Conservation (phyloP, 441 rosid species). For the Syzygium malaccense region DNA sequence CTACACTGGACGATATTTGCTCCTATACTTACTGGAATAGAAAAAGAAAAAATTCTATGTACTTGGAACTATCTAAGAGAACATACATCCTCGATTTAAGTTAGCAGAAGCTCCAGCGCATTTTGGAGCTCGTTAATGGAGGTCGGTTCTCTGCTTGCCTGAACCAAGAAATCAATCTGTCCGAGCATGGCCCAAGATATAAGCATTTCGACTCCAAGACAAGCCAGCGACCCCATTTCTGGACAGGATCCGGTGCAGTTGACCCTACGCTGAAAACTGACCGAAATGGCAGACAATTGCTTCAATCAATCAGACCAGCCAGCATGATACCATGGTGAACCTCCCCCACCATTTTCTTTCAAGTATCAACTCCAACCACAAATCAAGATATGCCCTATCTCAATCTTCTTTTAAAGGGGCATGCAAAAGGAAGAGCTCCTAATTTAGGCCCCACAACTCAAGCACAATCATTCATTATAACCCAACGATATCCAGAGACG, state of each 20-base stretch:
- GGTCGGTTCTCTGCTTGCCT: background rate
- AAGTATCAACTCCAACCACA: conserved; percentile 32
- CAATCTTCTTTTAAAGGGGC: conserved; percentile 5
- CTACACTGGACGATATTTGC: background rate
- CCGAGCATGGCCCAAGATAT: background rate
- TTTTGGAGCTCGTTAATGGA: background rate
- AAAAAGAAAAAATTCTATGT: background rate
- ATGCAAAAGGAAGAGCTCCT: conserved; percentile 12
- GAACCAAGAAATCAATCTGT: background rate
- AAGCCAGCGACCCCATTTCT: background rate
- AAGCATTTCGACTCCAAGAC: background rate
- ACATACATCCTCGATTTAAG: background rate
- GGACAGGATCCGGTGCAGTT: background rate
- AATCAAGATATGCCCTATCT: conserved; percentile 16
- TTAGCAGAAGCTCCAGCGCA: background rate
- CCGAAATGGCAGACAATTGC: conserved; percentile 46
- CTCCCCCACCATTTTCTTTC: conserved; percentile 37
- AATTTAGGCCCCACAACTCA: conserved; percentile 19
- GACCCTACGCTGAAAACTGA: background rate
- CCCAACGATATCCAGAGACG: conserved; percentile 7
- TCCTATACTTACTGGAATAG: background rate
- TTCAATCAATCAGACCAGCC: conserved; percentile 40
- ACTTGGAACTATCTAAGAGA: background rate
- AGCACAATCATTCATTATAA: conserved; percentile 16
- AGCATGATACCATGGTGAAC: conserved; percentile 11